These are phyloP conservation scores for Trichoderma arundinaceum DNA, from an alignment of 2,329 filamentous ascomycete species.

Conservation along the genomic window DNA sequence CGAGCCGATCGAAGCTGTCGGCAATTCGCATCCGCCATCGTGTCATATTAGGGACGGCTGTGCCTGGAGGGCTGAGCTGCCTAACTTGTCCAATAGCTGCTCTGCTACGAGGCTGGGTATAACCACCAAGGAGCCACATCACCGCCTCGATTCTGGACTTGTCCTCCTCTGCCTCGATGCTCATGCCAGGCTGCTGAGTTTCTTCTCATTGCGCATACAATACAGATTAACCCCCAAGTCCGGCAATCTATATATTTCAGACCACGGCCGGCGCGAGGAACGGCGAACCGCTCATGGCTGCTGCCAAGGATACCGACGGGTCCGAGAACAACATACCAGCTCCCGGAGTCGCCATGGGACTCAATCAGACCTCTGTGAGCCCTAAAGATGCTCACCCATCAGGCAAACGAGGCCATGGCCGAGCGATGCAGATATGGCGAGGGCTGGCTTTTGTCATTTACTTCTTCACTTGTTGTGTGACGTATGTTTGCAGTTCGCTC, in stretches of 20 bases:
- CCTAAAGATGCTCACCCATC: constrained; percentile 54
- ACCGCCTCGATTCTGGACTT: neutral
- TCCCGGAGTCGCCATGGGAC: constrained; percentile 40
- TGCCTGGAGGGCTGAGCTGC: constrained; percentile 24
- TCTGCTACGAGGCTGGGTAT: neutral
- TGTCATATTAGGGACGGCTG: constrained; percentile 20
- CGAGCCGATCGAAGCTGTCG: constrained; percentile 6
- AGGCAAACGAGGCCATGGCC: constrained; percentile 60
- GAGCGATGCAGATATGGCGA: constrained; percentile 57
- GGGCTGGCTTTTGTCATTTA: constrained; percentile 58
- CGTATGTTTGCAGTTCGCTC: constrained; percentile 49
- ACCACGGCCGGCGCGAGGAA: neutral
- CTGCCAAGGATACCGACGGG: constrained; percentile 35
- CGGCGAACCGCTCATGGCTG: constrained; percentile 37
- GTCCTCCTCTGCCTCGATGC: neutral
- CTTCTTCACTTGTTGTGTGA: constrained; percentile 55
- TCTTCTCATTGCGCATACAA: neutral
- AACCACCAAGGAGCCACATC: constrained; percentile 16
- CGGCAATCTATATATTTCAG: neutral
- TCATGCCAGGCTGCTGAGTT: neutral
- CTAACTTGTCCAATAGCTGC: constrained; percentile 8
- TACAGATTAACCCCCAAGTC: neutral
- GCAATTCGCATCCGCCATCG: neutral
- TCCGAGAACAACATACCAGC: constrained; percentile 40
- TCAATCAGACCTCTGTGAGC: constrained; percentile 32